Base-by-base conservation (phyloP, 495 filamentous ascomycete species). In the Hyaloscypha variabilis region DNA sequence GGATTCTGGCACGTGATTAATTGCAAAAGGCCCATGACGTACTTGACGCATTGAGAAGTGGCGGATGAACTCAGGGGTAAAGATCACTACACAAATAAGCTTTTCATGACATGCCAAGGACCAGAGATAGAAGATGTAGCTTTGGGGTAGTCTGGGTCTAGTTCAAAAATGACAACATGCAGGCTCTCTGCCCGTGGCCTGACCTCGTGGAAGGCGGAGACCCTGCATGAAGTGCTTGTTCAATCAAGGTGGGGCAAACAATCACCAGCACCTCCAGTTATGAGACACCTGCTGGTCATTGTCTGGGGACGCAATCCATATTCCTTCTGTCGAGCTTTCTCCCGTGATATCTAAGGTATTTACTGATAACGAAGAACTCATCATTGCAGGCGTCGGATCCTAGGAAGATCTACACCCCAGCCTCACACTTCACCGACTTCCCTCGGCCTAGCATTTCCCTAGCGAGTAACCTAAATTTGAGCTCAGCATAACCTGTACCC, bases 41-140 rank as follows among this genome's bases (percentile, higher is more conserved):
- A 34, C 31, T 34, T 34, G 31, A 34, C 31, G 31, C 31, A 6
- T 34, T 34, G 8, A 34, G 17, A 46, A 46, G n/a, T 14, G 39
- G 39, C 13, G n/a, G n/a, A n/a, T n/a, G n/a, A 46, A 17, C 39
- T 19, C 39, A 2, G 1, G 39, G 39, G 39, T 46, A 17, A 46
- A 46, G 39, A 46, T 17, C 39, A 46, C 3, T 1, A 0, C 1
- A 34, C 31, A 54, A 29, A 54, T 23, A 54, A 54, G 51, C 51
- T 54, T 54, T 54, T 54, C 19, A 25, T 54, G 21, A 25, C 51
- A 54, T 54, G 49, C 51, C 51, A 54, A 54, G 51, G 51, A 54
- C 26, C 13, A 11, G 19, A 11, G 19, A 25, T n/a, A 54, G 17
- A 14, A 14, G 1, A 24, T 26, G 51, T 25, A 10, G 0, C 23